Percentiles rank a stretch among this genome's conserved stretches.
Evolutionary conservation across 2,329 filamentous ascomycete genomes (phyloP).

Genomic region (Colletotrichum sp.): DNA sequence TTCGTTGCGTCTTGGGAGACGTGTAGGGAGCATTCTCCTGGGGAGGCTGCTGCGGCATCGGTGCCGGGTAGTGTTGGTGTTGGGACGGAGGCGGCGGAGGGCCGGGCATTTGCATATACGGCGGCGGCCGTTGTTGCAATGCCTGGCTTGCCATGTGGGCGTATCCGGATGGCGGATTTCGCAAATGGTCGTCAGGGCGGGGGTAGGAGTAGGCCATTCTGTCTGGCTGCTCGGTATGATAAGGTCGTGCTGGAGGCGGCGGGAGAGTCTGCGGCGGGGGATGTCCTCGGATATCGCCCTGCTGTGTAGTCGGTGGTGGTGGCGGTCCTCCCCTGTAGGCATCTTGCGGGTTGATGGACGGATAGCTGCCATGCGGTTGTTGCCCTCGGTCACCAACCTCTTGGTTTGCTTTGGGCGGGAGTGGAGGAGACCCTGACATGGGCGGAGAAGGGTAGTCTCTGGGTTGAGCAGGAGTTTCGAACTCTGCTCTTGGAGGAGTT

Average conservation of each 20-base stretch:
- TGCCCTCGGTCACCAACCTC: slow-evolving; percentile 62
- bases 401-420: slow-evolving; percentile 62
- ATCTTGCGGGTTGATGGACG: slow-evolving; percentile 50
- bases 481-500: slow-evolving; percentile 52
- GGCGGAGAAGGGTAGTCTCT: slow-evolving; percentile 74
- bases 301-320: slow-evolving; percentile 33
- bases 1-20: slow-evolving; percentile 67
- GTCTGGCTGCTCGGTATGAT: slow-evolving; percentile 41
- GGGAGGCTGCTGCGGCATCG: slow-evolving; percentile 29
- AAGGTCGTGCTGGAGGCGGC: slow-evolving; percentile 40
- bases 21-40: slow-evolving; percentile 53
- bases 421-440: slow-evolving; percentile 73
- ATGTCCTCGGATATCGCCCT: slow-evolving; percentile 37
- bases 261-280: slow-evolving; percentile 25
- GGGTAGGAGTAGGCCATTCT: slow-evolving; percentile 44
- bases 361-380: slow-evolving; percentile 48
- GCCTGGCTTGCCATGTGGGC: slow-evolving; percentile 17
- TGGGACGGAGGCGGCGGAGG: slow-evolving; percentile 32
- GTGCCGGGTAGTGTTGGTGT: slow-evolving; percentile 33
- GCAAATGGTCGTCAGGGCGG: slow-evolving; percentile 40
- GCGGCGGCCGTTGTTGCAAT: slow-evolving; percentile 21
- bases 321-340: slow-evolving; percentile 47
- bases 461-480: slow-evolving; percentile 57
- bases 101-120: slow-evolving; percentile 29
- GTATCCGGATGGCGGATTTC: slow-evolving; percentile 30